Conservation (phyloP, 345 rosid species). For the Populus deltoides region DNA sequence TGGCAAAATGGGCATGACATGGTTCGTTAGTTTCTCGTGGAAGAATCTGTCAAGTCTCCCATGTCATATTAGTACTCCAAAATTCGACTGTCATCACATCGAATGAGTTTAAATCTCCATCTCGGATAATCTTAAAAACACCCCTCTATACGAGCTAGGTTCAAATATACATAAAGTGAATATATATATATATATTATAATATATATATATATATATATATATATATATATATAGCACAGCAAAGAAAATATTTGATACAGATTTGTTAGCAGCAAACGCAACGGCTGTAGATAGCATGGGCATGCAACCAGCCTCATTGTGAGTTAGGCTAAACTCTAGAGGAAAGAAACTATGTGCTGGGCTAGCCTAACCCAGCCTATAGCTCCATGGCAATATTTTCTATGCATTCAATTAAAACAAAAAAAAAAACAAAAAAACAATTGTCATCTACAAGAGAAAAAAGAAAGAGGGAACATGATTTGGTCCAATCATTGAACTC, state of each 20-base stretch:
- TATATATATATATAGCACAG: background rate
- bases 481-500: background rate
- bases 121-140: no score
- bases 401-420: background rate
- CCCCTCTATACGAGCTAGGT: no score
- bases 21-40: background rate
- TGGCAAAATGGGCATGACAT: slow-evolving; percentile 59
- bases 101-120: no score
- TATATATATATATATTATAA: no score
- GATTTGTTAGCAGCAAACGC: background rate
- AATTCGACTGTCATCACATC: no score
- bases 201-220: no score
- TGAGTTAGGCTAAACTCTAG: background rate
- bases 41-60: background rate
- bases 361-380: background rate
- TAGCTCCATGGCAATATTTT: background rate
- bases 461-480: background rate
- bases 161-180: no score
- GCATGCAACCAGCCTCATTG: background rate
- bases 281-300: background rate
- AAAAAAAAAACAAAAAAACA: background rate
- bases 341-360: background rate
- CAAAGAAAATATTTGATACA: background rate
- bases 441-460: background rate
- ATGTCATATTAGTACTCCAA: background rate